Evolutionary conservation across 371 early-diverging fungal genomes (phyloP).

Genomic region (Mortierella sp.): DNA sequence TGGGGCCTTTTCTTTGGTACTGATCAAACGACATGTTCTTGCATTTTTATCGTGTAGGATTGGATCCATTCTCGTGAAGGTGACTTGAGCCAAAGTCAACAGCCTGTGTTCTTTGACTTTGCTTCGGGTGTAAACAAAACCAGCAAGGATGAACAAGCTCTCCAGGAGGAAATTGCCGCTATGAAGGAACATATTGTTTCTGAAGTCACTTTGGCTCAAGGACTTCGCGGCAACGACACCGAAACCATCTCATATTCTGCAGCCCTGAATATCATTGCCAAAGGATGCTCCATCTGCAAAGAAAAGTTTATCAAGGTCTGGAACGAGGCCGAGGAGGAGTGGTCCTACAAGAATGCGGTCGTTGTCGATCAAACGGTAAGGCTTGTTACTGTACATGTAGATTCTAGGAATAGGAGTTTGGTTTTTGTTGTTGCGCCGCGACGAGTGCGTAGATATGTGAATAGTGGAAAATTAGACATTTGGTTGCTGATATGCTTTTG

Average conservation of each 20-base stretch:
- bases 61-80: slow-evolving; percentile 66
- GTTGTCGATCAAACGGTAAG: slow-evolving; percentile 76
- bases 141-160: slow-evolving; percentile 52
- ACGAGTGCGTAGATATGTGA: not conserved
- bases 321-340: slow-evolving; percentile 92
- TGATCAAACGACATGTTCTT: not conserved
- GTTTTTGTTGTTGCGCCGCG: too few species aligned
- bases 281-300: slow-evolving; percentile 87
- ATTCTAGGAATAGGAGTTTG: not conserved
- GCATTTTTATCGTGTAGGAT: slow-evolving; percentile 39
- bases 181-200: slow-evolving; percentile 42
- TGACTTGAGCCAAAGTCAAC: slow-evolving; percentile 45
- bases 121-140: slow-evolving; percentile 39
- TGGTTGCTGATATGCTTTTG: not conserved
- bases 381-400: not conserved
- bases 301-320: slow-evolving; percentile 90
- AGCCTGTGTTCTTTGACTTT: slow-evolving; percentile 61
- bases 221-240: slow-evolving; percentile 14
- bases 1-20: not conserved
- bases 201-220: slow-evolving; percentile 21
- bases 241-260: slow-evolving; percentile 20
- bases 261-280: slow-evolving; percentile 59
- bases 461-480: not conserved
- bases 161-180: slow-evolving; percentile 49
- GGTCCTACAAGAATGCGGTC: slow-evolving; percentile 90